Conservation (phyloP, 2,329 filamentous ascomycete species). For the Tothia fuscella region DNA sequence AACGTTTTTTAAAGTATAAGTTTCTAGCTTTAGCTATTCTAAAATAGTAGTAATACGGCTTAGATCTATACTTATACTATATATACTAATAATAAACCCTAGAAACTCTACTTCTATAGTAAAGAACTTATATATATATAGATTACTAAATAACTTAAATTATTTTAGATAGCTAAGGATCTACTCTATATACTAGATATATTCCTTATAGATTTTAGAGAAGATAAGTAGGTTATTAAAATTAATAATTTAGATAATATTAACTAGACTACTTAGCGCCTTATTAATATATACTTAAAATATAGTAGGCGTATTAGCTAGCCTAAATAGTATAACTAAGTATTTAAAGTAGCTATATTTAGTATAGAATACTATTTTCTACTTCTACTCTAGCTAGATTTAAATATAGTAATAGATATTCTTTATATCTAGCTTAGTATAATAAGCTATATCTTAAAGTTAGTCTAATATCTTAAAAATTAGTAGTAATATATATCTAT, state of each 20-base stretch:
- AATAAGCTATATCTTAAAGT: constrained; percentile 17
- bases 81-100: constrained; percentile 16
- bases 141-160: constrained; percentile 11
- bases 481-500: constrained; percentile 21
- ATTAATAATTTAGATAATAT: constrained; percentile 16
- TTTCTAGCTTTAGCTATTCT: constrained; percentile 16
- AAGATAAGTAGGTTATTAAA: constrained; percentile 18
- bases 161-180: constrained; percentile 8
- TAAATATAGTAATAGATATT: constrained; percentile 22
- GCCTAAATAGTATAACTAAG: constrained; percentile 18
- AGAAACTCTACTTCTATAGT: constrained; percentile 19
- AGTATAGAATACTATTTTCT: constrained; percentile 25
- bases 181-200: constrained; percentile 7
- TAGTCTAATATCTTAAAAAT: constrained; percentile 21
- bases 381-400: constrained; percentile 23
- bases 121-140: constrained; percentile 19
- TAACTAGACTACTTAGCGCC: constrained; percentile 14
- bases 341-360: constrained; percentile 24
- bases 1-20: constrained; percentile 5
- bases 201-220: constrained; percentile 8
- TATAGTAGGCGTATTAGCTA: constrained; percentile 12
- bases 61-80: constrained; percentile 16
- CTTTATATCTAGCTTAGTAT: constrained; percentile 24
- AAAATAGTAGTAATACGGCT: constrained; percentile 12
- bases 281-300: constrained; percentile 18